phyloP scores from a whole-genome alignment of 768 basidiomycete species.

The Candolleomyces aberdarensis region DNA sequence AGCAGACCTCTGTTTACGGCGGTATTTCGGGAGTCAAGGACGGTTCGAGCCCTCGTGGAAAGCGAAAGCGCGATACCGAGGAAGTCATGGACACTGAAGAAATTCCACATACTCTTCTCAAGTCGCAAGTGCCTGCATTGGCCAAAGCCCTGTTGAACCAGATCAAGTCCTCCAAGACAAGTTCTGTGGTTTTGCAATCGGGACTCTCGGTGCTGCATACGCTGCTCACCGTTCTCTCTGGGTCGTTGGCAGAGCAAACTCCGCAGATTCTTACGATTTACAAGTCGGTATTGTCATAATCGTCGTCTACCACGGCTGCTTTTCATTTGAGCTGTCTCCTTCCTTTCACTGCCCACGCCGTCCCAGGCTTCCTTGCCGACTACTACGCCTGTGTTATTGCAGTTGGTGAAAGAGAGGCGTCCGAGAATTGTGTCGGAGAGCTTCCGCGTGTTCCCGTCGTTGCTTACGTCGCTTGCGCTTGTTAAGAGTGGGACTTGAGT shows the following conservation, averaged over 20 bases:
- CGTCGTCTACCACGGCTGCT: slow-evolving; percentile 73
- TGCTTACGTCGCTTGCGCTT: slow-evolving; percentile 73
- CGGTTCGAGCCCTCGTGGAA: slow-evolving; percentile 51
- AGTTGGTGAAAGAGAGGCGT: slow-evolving; percentile 75
- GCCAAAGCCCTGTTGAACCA: slow-evolving; percentile 84
- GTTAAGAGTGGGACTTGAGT: slow-evolving; percentile 61
- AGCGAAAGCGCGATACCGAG: slow-evolving; percentile 71
- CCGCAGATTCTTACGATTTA: slow-evolving; percentile 60
- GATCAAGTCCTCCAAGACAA: slow-evolving; percentile 76
- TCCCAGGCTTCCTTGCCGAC: slow-evolving; percentile 60
- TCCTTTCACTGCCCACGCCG: slow-evolving; percentile 65
- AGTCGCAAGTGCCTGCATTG: slow-evolving; percentile 70
- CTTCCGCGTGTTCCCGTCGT: slow-evolving; percentile 81
- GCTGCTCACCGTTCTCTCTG: slow-evolving; percentile 77
- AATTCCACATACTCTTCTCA: slow-evolving; percentile 68
- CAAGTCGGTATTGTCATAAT: slow-evolving; percentile 60
- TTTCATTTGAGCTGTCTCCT: slow-evolving; percentile 82
- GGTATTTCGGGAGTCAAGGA: slow-evolving; percentile 52
- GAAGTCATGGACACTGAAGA: slow-evolving; percentile 75
- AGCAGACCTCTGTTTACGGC: slow-evolving; percentile 81
- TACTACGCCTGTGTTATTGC: slow-evolving; percentile 73
- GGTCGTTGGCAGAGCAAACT: slow-evolving; percentile 73
- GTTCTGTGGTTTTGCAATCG: slow-evolving; percentile 76
- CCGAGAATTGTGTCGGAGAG: slow-evolving; percentile 87
- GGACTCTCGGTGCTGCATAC: slow-evolving; percentile 78